phyloP scores from a whole-genome alignment of 1,284 basidiomycete species.

The Ceratobasidium papillatum region DNA sequence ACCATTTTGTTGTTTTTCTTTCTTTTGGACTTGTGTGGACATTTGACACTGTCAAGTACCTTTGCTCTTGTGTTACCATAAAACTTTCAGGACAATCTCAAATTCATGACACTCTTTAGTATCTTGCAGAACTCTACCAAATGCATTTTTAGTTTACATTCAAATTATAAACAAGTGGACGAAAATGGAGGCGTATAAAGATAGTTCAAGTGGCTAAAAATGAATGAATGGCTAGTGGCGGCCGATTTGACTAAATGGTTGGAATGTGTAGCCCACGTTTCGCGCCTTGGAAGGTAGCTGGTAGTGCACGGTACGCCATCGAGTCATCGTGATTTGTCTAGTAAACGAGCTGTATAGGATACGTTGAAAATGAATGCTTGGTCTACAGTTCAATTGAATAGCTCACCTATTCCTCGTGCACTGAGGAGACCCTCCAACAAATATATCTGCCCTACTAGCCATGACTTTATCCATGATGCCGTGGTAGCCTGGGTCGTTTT shows the following conservation, averaged over 20 bases:
- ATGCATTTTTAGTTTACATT: constrained; percentile 7
- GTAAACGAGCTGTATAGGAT: constrained; percentile 28
- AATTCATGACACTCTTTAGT: constrained; percentile 25
- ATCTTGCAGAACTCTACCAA: neutral
- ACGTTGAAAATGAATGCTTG: neutral
- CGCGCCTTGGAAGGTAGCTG: neutral
- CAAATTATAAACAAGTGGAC: neutral
- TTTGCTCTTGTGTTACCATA: neutral
- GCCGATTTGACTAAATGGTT: neutral
- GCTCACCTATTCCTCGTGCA: constrained; percentile 36
- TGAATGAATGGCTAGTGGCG: neutral
- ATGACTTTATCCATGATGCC: constrained; percentile 35
- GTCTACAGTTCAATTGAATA: neutral
- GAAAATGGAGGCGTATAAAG: too few species aligned
- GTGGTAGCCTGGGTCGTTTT: constrained; percentile 8
- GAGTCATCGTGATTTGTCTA: constrained; percentile 21
- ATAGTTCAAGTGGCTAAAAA: too few species aligned
- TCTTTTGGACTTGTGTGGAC: constrained; percentile 18
- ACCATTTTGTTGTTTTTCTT: neutral
- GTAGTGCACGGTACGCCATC: neutral
- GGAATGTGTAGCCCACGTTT: neutral
- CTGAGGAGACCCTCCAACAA: constrained; percentile 15
- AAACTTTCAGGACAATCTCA: constrained; percentile 12
- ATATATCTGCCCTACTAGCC: constrained; percentile 25
- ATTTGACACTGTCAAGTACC: neutral